Evolutionary conservation across 306 rosid genomes (phyloP).

Genomic region (Rosa rugosa): DNA sequence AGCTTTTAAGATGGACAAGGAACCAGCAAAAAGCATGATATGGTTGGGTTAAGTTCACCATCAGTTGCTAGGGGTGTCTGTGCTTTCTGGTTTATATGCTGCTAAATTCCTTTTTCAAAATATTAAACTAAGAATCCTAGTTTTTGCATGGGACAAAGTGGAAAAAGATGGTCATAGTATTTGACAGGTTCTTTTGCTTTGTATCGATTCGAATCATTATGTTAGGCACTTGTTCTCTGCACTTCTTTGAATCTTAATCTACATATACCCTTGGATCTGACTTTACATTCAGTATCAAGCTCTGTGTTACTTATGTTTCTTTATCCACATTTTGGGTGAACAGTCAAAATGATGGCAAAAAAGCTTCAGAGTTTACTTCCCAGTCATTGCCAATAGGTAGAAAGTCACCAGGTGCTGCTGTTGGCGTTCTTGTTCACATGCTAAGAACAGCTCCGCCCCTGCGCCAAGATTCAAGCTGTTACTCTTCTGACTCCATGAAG

Average conservation of each 20-base stretch:
- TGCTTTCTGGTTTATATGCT: background rate
- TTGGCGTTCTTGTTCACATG: conserved; percentile 78
- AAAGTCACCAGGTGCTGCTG: conserved; percentile 84
- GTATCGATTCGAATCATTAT: background rate
- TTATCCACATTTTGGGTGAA: conserved; percentile 29
- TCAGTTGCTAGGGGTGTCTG: background rate
- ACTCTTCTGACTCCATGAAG: conserved; percentile 54
- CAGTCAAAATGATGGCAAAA: conserved; percentile 50
- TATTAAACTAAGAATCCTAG: background rate
- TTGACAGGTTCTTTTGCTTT: background rate
- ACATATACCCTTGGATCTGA: conserved; percentile 9
- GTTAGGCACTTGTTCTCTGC: background rate
- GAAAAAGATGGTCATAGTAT: background rate
- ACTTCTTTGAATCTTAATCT: background rate
- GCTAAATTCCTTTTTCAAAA: background rate
- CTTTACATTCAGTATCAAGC: conserved; percentile 7
- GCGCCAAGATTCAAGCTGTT: conserved; percentile 61
- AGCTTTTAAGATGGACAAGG: background rate
- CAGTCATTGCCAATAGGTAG: conserved; percentile 58
- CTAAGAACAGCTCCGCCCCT: conserved; percentile 83
- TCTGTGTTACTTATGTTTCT: conserved; percentile 14
- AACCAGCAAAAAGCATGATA: background rate
- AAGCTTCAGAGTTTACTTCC: conserved; percentile 35
- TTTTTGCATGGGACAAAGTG: background rate
- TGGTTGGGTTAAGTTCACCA: background rate